Conservation (phyloP, 2,329 filamentous ascomycete genomes). For the Fusarium foetens region DNA sequence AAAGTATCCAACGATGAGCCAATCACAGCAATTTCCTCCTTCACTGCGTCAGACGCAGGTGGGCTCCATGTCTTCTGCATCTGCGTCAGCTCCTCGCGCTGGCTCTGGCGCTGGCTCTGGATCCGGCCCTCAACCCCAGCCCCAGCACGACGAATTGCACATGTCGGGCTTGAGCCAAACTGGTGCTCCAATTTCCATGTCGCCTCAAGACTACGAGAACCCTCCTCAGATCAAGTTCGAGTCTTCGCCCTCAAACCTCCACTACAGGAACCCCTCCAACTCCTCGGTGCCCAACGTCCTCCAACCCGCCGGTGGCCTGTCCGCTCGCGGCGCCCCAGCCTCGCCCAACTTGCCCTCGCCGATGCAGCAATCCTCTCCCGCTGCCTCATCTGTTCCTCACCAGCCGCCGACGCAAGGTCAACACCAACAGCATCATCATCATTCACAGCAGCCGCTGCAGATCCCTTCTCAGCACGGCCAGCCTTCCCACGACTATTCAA, state of each 20-base stretch:
- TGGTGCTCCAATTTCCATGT: conserved; percentile 47
- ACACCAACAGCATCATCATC: conserved; percentile 48
- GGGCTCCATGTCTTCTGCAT: conserved; percentile 35
- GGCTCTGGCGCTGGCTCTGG: conserved; percentile 31
- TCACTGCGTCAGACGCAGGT: conserved; percentile 44
- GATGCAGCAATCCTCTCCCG: conserved; percentile 56
- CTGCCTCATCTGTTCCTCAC: conserved; percentile 43
- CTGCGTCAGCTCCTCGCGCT: conserved; percentile 13
- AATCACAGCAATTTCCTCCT: conserved; percentile 53
- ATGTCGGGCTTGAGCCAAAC: conserved; percentile 58
- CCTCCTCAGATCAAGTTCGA: conserved; percentile 64
- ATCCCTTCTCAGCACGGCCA: conserved; percentile 63
- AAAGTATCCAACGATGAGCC: conserved; percentile 49
- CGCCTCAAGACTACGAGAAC: conserved; percentile 63
- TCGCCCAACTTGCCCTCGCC: conserved; percentile 57
- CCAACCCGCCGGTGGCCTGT: conserved; percentile 62
- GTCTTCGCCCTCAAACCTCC: conserved; percentile 53
- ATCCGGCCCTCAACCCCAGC: conserved; percentile 37
- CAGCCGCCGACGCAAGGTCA: conserved; percentile 50
- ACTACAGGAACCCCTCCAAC: conserved; percentile 53
- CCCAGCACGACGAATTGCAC: conserved; percentile 64
- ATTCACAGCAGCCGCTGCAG: conserved; percentile 46
- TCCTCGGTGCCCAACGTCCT: conserved; percentile 67
- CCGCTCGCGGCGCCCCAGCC: conserved; percentile 49
- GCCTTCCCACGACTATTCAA: conserved; percentile 60